These are phyloP conservation scores for Talaromyces piceae DNA, from an alignment of 2,329 filamentous ascomycete genomes.

Conservation along the genomic window DNA sequence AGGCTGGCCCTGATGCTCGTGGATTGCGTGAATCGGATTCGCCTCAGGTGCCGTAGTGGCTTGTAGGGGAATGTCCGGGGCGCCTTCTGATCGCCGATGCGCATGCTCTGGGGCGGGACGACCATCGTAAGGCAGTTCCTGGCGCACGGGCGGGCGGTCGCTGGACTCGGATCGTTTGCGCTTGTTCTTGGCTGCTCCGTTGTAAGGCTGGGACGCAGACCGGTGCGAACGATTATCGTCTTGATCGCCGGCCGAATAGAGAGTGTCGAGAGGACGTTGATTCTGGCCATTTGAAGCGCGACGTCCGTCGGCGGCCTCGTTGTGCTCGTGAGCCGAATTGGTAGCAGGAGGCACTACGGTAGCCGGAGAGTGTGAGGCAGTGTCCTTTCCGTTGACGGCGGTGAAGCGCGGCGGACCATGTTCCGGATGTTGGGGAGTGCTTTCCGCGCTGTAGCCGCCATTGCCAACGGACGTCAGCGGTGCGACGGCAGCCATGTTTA, in stretches of 20 bases:
- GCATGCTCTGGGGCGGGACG: constrained; percentile 30
- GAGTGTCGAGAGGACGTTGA: constrained; percentile 48
- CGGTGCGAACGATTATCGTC: constrained; percentile 18
- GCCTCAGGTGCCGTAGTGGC: constrained; percentile 15
- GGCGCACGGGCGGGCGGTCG: constrained; percentile 35
- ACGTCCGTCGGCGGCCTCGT: constrained; percentile 14
- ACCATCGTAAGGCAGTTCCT: constrained; percentile 30
- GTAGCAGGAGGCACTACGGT: constrained; percentile 10
- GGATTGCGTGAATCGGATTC: constrained; percentile 13
- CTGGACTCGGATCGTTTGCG: constrained; percentile 61
- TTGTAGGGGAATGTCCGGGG: constrained; percentile 18
- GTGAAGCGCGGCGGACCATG: constrained; percentile 40
- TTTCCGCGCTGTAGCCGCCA: constrained; percentile 26
- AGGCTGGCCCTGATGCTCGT: constrained; percentile 18
- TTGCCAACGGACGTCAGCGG: constrained; percentile 24
- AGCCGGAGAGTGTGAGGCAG: not conserved
- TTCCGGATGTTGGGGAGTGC: constrained; percentile 26
- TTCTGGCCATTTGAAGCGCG: constrained; percentile 15
- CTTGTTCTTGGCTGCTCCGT: constrained; percentile 45
- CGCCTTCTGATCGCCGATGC: constrained; percentile 30
- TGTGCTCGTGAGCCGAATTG: constrained; percentile 15
- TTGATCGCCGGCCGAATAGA: constrained; percentile 22
- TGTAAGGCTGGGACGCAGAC: constrained; percentile 19
- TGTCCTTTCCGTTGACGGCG: constrained; percentile 38
- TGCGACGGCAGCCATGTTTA: constrained; percentile 29